A percentile compares a stretch with the other conserved stretches of the same genome.
These are phyloP conservation scores for Tripterygium wilfordii DNA, from an alignment of 177 flowering plant species.

Conservation along the genomic window DNA sequence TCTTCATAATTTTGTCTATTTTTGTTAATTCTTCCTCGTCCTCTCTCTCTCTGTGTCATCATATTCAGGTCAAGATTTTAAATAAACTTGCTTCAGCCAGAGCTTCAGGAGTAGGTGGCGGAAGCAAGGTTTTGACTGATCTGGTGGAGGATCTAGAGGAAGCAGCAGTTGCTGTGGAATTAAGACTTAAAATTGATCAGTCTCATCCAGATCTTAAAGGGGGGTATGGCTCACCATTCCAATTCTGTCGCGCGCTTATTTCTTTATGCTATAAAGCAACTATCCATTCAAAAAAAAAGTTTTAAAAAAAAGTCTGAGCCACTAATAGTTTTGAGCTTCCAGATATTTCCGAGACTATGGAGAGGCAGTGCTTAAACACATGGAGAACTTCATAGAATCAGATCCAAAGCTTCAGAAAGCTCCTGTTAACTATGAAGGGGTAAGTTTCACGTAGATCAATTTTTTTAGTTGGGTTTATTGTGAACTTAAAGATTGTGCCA, in stretches of 20 bases:
- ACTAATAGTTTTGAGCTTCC: constrained; percentile 10
- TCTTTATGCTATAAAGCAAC: not conserved
- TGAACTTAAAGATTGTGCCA: too few species aligned
- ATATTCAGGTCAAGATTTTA: constrained; percentile 77
- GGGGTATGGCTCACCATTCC: constrained; percentile 47
- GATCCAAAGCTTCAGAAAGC: constrained; percentile 80
- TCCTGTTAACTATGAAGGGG: constrained; percentile 93
- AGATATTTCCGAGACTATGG: constrained; percentile 95
- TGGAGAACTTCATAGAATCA: constrained; percentile 49
- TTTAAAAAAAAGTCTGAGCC: too few species aligned
- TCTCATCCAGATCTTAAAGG: constrained; percentile 77
- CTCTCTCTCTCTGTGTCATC: constrained; percentile 3
- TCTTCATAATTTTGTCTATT: not conserved
- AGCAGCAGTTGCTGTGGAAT: constrained; percentile 74
- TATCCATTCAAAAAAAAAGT: not conserved
- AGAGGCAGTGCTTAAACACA: constrained; percentile 78
- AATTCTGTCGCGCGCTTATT: not conserved
- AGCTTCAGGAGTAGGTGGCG: constrained; percentile 58
- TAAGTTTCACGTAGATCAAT: constrained; percentile 28
- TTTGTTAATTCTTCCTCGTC: not conserved
- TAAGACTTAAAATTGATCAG: constrained; percentile 83
- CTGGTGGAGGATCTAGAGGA: constrained; percentile 85
- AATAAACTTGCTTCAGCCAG: constrained; percentile 96
- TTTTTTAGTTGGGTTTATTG: too few species aligned
- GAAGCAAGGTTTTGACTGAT: constrained; percentile 90